Percentiles rank a stretch among this genome's conserved stretches.
Evolutionary conservation across 345 rosid genomes (phyloP).

Genomic region (Sonneratia caseolaris): DNA sequence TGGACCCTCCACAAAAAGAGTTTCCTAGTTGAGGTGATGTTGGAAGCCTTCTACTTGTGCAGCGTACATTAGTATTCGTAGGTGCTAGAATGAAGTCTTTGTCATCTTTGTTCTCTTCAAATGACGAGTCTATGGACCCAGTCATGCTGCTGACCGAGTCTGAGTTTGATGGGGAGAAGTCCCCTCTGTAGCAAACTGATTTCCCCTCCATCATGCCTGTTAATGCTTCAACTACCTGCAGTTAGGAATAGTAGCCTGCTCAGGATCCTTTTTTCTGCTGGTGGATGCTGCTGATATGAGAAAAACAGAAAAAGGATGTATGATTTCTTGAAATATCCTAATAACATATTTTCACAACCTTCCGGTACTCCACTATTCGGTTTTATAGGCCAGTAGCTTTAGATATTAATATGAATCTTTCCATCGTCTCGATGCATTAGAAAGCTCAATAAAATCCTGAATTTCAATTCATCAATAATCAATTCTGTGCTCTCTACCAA

Average conservation of each 20-base stretch:
- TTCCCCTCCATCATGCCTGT: slow-evolving; percentile 25
- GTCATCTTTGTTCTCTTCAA: slow-evolving; percentile 21
- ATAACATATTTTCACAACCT: neutral
- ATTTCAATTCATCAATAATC: too few relatives aligned
- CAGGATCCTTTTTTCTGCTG: neutral
- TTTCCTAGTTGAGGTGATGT: slow-evolving; percentile 18
- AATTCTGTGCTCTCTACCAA: too few relatives aligned
- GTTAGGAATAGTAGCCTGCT: neutral
- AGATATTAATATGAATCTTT: too few relatives aligned
- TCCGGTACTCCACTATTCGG: neutral
- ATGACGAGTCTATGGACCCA: slow-evolving; percentile 23
- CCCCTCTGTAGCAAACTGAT: slow-evolving; percentile 14
- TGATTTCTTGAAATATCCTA: neutral
- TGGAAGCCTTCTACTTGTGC: slow-evolving; percentile 7
- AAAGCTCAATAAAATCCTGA: too few relatives aligned
- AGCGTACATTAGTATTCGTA: slow-evolving; percentile 3
- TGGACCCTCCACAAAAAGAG: slow-evolving; percentile 7
- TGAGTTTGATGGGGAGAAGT: slow-evolving; percentile 31
- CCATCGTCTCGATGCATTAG: too few relatives aligned
- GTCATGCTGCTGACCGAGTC: slow-evolving; percentile 22
- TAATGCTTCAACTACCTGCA: slow-evolving; percentile 43
- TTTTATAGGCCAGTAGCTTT: too few relatives aligned
- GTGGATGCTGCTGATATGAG: neutral
- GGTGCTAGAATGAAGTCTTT: slow-evolving; percentile 8
- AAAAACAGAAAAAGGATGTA: neutral